phyloP scores from a whole-genome alignment of 2,329 filamentous ascomycete species.

The Aplosporella prunicola region DNA sequence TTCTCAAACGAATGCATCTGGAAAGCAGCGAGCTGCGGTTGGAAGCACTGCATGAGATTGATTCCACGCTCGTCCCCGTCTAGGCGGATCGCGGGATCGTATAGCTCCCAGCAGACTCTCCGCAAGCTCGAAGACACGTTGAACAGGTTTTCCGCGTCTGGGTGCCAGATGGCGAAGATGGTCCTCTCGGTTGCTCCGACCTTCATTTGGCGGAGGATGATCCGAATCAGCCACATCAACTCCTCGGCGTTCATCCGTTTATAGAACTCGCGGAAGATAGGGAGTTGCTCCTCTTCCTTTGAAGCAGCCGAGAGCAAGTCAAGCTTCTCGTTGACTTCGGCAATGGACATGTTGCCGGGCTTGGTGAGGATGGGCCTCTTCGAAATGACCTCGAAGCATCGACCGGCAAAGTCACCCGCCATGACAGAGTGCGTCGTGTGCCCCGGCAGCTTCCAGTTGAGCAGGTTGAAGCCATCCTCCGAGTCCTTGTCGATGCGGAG shows the following conservation, averaged over 20 bases:
- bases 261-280: constrained; percentile 78
- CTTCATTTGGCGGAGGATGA: constrained; percentile 67
- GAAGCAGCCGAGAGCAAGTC: constrained; percentile 66
- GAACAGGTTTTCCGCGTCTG: constrained; percentile 52
- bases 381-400: constrained; percentile 77
- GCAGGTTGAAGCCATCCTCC: constrained; percentile 73
- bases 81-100: constrained; percentile 61
- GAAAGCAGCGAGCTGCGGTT: constrained; percentile 89
- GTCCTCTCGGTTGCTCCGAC: constrained; percentile 58
- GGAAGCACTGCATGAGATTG: constrained; percentile 85
- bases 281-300: constrained; percentile 75
- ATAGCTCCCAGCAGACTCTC: constrained; percentile 89
- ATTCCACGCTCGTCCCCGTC: constrained; percentile 68
- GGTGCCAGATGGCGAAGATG: constrained; percentile 57
- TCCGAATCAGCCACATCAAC: constrained; percentile 87
- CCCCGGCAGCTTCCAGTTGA: constrained; percentile 89
- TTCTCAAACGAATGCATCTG: constrained; percentile 74
- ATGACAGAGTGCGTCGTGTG: constrained; percentile 52
- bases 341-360: constrained; percentile 72
- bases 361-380: constrained; percentile 70
- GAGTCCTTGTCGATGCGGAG: constrained; percentile 88
- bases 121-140: constrained; percentile 85
- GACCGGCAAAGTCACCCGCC: constrained; percentile 84
- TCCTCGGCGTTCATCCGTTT: constrained; percentile 87
- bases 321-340: constrained; percentile 78